Evolutionary conservation across 108 stramenopile genomes (phyloP).

Genomic region (Cyclotella choctawhatcheeana): DNA sequence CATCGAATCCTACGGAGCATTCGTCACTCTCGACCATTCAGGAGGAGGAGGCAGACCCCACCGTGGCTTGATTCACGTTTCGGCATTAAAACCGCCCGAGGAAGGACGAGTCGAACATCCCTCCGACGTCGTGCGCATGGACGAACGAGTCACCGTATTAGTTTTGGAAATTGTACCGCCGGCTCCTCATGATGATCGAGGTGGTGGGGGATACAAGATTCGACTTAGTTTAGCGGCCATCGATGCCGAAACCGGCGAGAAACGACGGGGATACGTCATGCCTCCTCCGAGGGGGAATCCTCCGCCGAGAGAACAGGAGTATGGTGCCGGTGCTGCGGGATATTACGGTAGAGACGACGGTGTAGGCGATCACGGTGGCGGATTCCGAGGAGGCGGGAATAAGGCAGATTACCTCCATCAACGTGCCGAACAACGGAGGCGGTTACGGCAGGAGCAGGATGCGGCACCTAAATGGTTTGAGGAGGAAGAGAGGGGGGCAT

Average conservation of each 20-base stretch:
- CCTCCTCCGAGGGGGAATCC: constrained; percentile 29
- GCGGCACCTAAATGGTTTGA: neutral
- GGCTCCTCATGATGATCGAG: constrained; percentile 1
- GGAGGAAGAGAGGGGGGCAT: constrained; percentile 24
- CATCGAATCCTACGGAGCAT: constrained; percentile 85
- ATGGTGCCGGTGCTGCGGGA: constrained; percentile 18
- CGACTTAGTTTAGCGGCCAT: constrained; percentile 73
- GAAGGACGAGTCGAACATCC: constrained; percentile 70
- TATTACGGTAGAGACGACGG: constrained; percentile 24
- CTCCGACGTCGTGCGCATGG: constrained; percentile 47
- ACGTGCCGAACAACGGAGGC: constrained; percentile 40
- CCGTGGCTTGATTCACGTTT: constrained; percentile 69
- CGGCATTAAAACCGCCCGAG: constrained; percentile 57
- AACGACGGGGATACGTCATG: constrained; percentile 30
- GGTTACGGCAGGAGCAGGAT: constrained; percentile 37
- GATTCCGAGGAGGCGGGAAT: constrained; percentile 8
- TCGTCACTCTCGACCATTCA: constrained; percentile 58
- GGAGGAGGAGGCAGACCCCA: constrained; percentile 5
- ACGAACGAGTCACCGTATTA: constrained; percentile 56
- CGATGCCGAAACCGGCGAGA: constrained; percentile 61
- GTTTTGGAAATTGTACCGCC: constrained; percentile 60
- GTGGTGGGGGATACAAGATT: constrained; percentile 53
- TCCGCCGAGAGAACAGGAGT: constrained; percentile 28
- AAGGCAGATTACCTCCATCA: constrained; percentile 27
- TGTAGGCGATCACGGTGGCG: constrained; percentile 6